phyloP scores from a whole-genome alignment of 305 asterid species.

The Solanum hybrid region DNA sequence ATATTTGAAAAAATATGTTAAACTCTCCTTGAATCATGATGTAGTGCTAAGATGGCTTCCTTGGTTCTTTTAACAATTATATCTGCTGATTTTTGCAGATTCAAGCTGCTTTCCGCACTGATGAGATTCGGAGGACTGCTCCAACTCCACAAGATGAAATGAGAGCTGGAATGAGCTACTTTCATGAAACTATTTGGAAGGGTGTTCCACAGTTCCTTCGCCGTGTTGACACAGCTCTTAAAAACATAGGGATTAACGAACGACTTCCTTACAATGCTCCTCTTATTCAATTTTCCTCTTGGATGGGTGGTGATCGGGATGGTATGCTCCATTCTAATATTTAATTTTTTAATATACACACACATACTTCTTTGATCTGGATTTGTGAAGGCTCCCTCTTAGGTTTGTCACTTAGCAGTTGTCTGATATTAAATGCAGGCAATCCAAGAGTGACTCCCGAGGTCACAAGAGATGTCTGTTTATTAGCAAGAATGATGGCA shows the following conservation, averaged over 20 bases:
- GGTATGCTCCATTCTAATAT: slow-evolving; percentile 6
- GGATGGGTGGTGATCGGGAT: slow-evolving; percentile 38
- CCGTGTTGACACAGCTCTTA: slow-evolving; percentile 24
- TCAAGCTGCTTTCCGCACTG: slow-evolving; percentile 30
- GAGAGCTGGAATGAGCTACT: slow-evolving; percentile 31
- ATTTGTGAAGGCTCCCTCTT: background rate
- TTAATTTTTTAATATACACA: background rate
- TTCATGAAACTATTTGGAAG: slow-evolving; percentile 24
- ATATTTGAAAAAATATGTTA: background rate
- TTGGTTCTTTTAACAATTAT: background rate
- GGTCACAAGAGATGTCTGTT: slow-evolving; percentile 26
- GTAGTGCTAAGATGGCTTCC: background rate
- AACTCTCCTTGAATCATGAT: background rate
- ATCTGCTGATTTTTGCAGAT: slow-evolving; percentile 4
- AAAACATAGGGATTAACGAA: slow-evolving; percentile 21
- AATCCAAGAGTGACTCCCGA: slow-evolving; percentile 30
- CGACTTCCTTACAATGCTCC: slow-evolving; percentile 32
- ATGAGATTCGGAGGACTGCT: slow-evolving; percentile 24
- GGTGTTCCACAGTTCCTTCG: slow-evolving; percentile 25
- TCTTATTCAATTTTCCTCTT: slow-evolving; percentile 27
- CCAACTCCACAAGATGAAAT: slow-evolving; percentile 29
- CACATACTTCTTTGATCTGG: background rate
- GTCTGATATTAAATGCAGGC: slow-evolving; percentile 14
- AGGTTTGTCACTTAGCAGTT: background rate
- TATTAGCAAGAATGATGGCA: slow-evolving; percentile 33